A percentile compares a stretch with the other conserved stretches of the same genome.
These are phyloP conservation scores for Avena sativa DNA, from an alignment of 176 grass and related monocot genomes.

Conservation along the genomic window DNA sequence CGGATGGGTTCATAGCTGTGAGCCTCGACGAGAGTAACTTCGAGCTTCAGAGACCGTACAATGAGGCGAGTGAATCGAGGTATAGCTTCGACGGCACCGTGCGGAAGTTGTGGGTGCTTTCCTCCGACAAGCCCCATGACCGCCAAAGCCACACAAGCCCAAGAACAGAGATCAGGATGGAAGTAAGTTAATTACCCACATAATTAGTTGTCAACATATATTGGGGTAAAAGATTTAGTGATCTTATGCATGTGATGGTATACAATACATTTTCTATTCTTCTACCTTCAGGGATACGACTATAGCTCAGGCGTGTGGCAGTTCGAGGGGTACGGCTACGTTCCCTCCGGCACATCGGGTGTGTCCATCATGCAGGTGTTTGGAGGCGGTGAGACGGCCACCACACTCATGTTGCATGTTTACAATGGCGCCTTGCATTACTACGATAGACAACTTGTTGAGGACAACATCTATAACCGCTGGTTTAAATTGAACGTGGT, in stretches of 20 bases:
- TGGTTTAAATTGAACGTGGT: constrained; percentile 67
- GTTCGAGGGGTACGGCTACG: constrained; percentile 50
- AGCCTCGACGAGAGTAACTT: constrained; percentile 42
- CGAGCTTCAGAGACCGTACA: constrained; percentile 36
- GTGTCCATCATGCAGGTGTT: constrained; percentile 63
- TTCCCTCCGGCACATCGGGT: constrained; percentile 40
- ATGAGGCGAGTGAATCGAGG: not conserved
- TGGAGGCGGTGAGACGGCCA: not conserved
- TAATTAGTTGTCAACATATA: no score
- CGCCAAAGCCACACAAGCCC: constrained; percentile 15
- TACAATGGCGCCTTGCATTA: constrained; percentile 32
- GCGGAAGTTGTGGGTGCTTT: constrained; percentile 47
- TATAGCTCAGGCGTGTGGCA: constrained; percentile 58
- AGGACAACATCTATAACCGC: constrained; percentile 44
- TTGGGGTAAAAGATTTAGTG: no score
- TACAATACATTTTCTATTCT: not conserved
- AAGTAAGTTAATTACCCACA: constrained; percentile 3
- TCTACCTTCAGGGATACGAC: not conserved
- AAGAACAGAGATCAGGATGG: constrained; percentile 56
- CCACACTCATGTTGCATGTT: constrained; percentile 53
- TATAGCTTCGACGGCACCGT: constrained; percentile 37
- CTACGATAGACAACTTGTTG: constrained; percentile 29
- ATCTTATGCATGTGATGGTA: no score
- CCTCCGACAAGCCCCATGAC: constrained; percentile 39
- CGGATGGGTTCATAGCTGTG: constrained; percentile 52